phyloP scores from a whole-genome alignment of 768 basidiomycete species.

The Suillus americanus region DNA sequence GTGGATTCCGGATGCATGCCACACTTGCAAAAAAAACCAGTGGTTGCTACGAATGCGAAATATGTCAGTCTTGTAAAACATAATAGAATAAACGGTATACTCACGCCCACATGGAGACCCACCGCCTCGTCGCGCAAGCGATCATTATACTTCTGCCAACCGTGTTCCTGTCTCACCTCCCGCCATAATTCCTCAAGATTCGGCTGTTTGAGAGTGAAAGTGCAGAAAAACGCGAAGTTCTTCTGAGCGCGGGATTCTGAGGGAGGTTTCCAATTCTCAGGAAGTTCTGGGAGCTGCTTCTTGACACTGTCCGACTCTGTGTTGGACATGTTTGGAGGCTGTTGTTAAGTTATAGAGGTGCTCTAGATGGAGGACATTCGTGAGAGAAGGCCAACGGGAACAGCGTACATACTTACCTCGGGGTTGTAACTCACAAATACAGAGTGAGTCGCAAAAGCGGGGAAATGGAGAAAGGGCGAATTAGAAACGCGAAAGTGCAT shows the following conservation, averaged over 20 bases:
- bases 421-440: no score
- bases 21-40: background rate
- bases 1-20: background rate
- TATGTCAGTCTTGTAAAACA: background rate
- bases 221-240: background rate
- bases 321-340: background rate
- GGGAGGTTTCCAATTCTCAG: background rate
- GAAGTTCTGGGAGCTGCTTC: background rate
- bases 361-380: background rate
- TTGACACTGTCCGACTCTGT: background rate
- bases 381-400: no score
- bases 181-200: background rate
- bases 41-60: no score
- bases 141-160: background rate
- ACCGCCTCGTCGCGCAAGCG: background rate
- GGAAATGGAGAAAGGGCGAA: no score
- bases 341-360: background rate
- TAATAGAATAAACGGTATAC: background rate
- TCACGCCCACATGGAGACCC: background rate
- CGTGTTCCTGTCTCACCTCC: no score
- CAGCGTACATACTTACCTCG: no score
- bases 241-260: background rate
- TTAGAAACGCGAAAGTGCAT: no score
- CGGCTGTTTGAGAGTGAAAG: background rate
- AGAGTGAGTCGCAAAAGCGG: no score